Evolutionary conservation across 371 early-diverging fungal species (phyloP).

Genomic region (Phascolomyces articulosus): DNA sequence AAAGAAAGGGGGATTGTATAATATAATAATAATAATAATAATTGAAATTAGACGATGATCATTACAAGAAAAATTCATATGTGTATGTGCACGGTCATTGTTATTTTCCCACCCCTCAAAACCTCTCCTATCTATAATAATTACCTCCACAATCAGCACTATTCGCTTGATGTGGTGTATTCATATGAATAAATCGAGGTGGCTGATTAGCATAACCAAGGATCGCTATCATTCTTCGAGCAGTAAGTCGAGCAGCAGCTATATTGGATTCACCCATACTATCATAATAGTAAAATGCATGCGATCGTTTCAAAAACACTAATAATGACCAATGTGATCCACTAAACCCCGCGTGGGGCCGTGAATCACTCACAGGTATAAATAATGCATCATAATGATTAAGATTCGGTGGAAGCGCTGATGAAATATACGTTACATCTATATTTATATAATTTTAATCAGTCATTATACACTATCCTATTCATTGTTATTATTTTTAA

Average conservation of each 20-base stretch:
- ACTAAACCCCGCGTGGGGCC: slow-evolving; percentile 36
- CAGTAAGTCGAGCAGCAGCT: slow-evolving; percentile 25
- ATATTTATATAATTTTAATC: background rate
- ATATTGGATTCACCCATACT: slow-evolving; percentile 38
- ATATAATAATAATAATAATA: background rate
- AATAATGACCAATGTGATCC: slow-evolving; percentile 58
- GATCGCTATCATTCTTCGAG: slow-evolving; percentile 19
- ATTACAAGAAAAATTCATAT: too few species aligned
- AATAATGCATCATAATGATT: slow-evolving; percentile 33
- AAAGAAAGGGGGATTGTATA: background rate
- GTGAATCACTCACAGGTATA: slow-evolving; percentile 53
- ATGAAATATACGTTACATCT: slow-evolving; percentile 29
- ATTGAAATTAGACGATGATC: background rate
- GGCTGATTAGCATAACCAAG: slow-evolving; percentile 13
- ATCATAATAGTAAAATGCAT: slow-evolving; percentile 52
- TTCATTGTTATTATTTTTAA: background rate
- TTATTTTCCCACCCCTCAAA: too few species aligned
- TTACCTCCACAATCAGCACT: slow-evolving; percentile 56
- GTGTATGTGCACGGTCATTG: background rate
- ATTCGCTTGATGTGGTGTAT: slow-evolving; percentile 53
- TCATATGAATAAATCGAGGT: slow-evolving; percentile 28
- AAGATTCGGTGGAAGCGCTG: slow-evolving; percentile 38
- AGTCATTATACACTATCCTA: too few species aligned
- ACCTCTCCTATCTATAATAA: background rate
- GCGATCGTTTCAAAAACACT: slow-evolving; percentile 32